Conservation (phyloP, 441 rosid species). For the Jatropha podagrica region DNA sequence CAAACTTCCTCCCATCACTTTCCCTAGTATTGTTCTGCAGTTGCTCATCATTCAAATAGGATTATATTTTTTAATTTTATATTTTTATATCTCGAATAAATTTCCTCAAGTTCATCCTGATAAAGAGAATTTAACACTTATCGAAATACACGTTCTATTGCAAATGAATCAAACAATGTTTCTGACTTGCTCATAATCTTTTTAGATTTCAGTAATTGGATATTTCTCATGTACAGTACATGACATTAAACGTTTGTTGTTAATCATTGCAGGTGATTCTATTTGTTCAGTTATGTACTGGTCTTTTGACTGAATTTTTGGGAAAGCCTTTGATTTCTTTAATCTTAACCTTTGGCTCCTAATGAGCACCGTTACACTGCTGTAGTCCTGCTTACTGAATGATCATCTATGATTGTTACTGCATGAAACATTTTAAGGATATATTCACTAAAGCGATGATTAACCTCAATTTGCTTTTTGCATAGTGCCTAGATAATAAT, state of each 20-base stretch:
- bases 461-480: not conserved
- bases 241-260: not conserved
- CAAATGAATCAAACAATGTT: not conserved
- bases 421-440: not conserved
- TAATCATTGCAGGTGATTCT: not conserved
- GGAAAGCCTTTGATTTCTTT: no score
- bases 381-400: not conserved
- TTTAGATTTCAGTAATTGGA: not conserved
- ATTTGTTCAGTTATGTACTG: not conserved
- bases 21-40: not conserved
- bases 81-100: not conserved
- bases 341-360: not conserved
- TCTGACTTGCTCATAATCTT: not conserved
- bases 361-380: no score
- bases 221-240: not conserved
- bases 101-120: not conserved
- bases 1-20: not conserved
- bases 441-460: not conserved
- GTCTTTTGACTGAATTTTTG: no score
- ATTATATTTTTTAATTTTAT: not conserved
- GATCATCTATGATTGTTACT: not conserved
- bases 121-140: slow-evolving; percentile 2
- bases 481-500: not conserved
- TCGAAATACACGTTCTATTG: not conserved
- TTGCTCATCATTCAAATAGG: not conserved